A percentile compares a stretch with the other conserved stretches of the same genome.
These are phyloP conservation scores for Plasmodium reichenowi DNA, from an alignment of 169 alveolate genomes.

Conservation along the genomic window DNA sequence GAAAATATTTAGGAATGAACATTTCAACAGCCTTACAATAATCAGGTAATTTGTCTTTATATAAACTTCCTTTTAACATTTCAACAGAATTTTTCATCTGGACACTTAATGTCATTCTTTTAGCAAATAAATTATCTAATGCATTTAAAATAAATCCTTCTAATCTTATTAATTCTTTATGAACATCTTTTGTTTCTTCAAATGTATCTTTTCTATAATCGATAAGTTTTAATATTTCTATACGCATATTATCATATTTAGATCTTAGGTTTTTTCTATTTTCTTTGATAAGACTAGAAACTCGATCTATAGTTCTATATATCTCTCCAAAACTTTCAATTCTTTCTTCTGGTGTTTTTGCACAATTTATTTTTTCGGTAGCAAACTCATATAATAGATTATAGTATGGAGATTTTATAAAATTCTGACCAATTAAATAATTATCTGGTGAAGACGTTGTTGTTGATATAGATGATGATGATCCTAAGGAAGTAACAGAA, in stretches of 20 bases:
- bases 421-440: no score
- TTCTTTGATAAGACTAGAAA: slow-evolving; percentile 9
- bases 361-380: slow-evolving; percentile 9
- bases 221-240: slow-evolving; percentile 19
- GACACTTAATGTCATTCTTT: slow-evolving; percentile 20
- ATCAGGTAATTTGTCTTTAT: slow-evolving; percentile 23
- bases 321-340: background rate
- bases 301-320: slow-evolving; percentile 27
- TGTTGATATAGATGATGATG: no score
- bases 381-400: background rate
- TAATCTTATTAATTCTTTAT: slow-evolving; percentile 20
- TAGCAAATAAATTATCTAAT: slow-evolving; percentile 17
- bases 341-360: slow-evolving; percentile 10
- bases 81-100: slow-evolving; percentile 44
- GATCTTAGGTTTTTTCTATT: slow-evolving; percentile 1
- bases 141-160: slow-evolving; percentile 17
- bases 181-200: background rate
- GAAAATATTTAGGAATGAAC: slow-evolving; percentile 23
- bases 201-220: slow-evolving; percentile 3
- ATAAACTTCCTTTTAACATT: background rate
- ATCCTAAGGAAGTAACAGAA: background rate
- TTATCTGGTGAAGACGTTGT: no score
- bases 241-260: slow-evolving; percentile 14
- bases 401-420: slow-evolving; percentile 11
- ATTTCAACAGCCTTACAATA: slow-evolving; percentile 23